Conservation (phyloP, 768 basidiomycete genomes). For the Candolleomyces eurysporus region DNA sequence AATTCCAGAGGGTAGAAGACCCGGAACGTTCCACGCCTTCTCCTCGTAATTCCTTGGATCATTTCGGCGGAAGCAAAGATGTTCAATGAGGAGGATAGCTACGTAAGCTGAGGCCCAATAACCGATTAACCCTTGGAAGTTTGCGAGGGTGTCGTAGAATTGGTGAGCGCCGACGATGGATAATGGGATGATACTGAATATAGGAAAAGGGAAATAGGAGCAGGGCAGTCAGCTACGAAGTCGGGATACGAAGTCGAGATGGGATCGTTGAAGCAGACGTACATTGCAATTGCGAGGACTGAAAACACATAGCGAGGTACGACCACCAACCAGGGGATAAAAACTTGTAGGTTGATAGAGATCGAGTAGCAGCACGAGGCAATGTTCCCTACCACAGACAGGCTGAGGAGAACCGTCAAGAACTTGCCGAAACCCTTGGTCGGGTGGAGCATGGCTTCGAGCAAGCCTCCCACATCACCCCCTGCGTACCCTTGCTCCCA, state of each 20-base stretch:
- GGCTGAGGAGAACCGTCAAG: slow-evolving; percentile 73
- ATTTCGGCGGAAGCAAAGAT: slow-evolving; percentile 60
- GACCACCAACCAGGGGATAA: slow-evolving; percentile 52
- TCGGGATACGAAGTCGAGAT: no score
- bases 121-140: slow-evolving; percentile 75
- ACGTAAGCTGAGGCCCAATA: slow-evolving; percentile 65
- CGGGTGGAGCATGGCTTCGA: slow-evolving; percentile 71
- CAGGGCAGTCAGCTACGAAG: neutral
- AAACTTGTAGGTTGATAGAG: slow-evolving; percentile 68
- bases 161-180: slow-evolving; percentile 71
- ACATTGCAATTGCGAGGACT: slow-evolving; percentile 70
- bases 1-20: slow-evolving; percentile 60
- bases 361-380: slow-evolving; percentile 83
- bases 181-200: slow-evolving; percentile 35
- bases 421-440: slow-evolving; percentile 74
- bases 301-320: slow-evolving; percentile 82
- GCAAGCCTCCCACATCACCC: slow-evolving; percentile 66
- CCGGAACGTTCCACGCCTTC: slow-evolving; percentile 54
- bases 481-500: slow-evolving; percentile 60
- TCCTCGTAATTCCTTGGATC: slow-evolving; percentile 53
- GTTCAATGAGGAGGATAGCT: slow-evolving; percentile 65
- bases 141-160: slow-evolving; percentile 67
- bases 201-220: neutral
- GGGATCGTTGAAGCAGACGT: slow-evolving; percentile 26
- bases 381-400: slow-evolving; percentile 81